These are phyloP conservation scores for Rasamsonia emersonii DNA, from an alignment of 2,329 filamentous ascomycete species.

Conservation along the genomic window DNA sequence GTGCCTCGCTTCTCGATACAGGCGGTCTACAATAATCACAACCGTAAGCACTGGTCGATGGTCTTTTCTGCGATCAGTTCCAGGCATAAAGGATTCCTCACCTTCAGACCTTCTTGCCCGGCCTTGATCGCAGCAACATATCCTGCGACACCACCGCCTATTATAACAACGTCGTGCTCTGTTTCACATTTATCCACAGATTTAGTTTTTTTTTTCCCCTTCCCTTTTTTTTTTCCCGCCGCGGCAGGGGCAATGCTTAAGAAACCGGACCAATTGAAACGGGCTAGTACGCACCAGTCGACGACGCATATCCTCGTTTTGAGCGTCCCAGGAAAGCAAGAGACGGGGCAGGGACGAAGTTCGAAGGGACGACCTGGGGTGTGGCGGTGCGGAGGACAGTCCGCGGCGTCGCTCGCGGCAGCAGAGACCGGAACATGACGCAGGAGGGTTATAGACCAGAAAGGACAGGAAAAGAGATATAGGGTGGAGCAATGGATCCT, in stretches of 20 bases:
- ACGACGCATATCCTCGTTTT: constrained; percentile 50
- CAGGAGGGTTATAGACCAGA: constrained; percentile 8
- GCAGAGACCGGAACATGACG: constrained; percentile 45
- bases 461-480: constrained; percentile 1
- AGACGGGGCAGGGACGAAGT: constrained; percentile 26
- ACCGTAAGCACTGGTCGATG: neutral
- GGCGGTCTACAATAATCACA: constrained; percentile 60
- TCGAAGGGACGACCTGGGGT: constrained; percentile 27
- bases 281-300: constrained; percentile 31
- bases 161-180: constrained; percentile 97
- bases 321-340: constrained; percentile 42
- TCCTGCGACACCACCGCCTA: constrained; percentile 94
- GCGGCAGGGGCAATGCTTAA: neutral
- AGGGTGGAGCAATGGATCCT: constrained; percentile 3
- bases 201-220: constrained; percentile 14
- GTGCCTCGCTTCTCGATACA: constrained; percentile 98
- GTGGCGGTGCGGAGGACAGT: constrained; percentile 30
- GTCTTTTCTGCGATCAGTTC: neutral
- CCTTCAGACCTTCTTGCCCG: constrained; percentile 93
- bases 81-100: constrained; percentile 28
- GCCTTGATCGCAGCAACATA: constrained; percentile 99
- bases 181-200: constrained; percentile 14
- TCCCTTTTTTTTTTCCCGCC: constrained; percentile 1
- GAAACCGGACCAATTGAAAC: constrained; percentile 2
- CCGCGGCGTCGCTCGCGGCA: constrained; percentile 43